Percentiles rank a stretch among this genome's conserved stretches.
phyloP scores from a whole-genome alignment of 1,284 basidiomycete genomes.

The Fomitopsis pinicola region DNA sequence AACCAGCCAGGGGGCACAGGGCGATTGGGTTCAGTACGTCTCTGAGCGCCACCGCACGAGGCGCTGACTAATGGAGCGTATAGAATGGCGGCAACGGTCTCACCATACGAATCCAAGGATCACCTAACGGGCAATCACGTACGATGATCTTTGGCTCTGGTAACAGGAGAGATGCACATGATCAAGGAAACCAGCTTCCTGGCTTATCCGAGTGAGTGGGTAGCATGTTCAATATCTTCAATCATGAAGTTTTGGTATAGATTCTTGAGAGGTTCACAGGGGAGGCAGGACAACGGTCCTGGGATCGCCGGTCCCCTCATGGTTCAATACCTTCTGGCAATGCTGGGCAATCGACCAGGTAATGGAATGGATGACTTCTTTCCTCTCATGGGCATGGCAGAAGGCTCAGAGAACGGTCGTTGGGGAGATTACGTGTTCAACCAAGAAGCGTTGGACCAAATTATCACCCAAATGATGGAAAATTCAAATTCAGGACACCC shows the following conservation, averaged over 20 bases:
- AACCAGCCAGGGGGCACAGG: slow-evolving; percentile 2
- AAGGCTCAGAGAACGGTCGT: slow-evolving; percentile 41
- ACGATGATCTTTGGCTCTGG: slow-evolving; percentile 38
- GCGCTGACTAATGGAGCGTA: slow-evolving; percentile 17
- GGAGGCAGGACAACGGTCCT: slow-evolving; percentile 19
- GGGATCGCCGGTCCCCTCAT: slow-evolving; percentile 57
- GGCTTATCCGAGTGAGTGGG: slow-evolving; percentile 27
- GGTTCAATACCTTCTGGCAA: slow-evolving; percentile 65
- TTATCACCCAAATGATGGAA: slow-evolving; percentile 76
- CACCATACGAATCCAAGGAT: slow-evolving; percentile 36
- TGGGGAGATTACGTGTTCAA: slow-evolving; percentile 83
- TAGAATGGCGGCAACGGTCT: slow-evolving; percentile 24
- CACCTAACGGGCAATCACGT: slow-evolving; percentile 32
- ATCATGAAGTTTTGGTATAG: slow-evolving; percentile 8
- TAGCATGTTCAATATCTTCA: slow-evolving; percentile 2
- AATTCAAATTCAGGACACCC: slow-evolving; percentile 62
- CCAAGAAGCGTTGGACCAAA: slow-evolving; percentile 78
- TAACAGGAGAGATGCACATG: slow-evolving; percentile 11
- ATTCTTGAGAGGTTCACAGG: background rate
- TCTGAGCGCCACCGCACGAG: background rate
- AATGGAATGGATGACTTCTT: slow-evolving; percentile 38
- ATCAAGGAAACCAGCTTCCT: slow-evolving; percentile 10
- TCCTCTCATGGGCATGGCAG: slow-evolving; percentile 23
- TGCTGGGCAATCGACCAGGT: slow-evolving; percentile 40
- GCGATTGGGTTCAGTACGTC: background rate